These are phyloP conservation scores for Casuarina equisetifolia DNA, from an alignment of 306 rosid genomes.

Conservation along the genomic window DNA sequence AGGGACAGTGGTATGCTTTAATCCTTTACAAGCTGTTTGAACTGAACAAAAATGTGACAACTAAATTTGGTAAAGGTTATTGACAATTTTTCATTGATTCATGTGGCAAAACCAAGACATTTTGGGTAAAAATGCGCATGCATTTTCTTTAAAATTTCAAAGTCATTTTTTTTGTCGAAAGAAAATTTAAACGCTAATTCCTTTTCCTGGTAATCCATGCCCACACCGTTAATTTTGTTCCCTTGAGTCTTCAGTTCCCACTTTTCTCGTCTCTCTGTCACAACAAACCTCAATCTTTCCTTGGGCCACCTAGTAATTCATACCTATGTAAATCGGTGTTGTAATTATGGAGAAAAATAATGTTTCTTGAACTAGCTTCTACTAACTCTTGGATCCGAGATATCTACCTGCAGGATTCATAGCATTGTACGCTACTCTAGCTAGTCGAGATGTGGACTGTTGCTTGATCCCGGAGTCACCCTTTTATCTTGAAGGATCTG, in stretches of 20 bases:
- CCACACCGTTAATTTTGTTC: background rate
- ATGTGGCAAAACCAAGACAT: background rate
- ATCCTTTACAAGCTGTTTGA: background rate
- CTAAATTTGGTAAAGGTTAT: background rate
- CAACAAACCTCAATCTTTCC: background rate
- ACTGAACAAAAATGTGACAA: background rate
- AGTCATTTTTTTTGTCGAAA: background rate
- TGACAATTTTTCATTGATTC: background rate
- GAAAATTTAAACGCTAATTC: background rate
- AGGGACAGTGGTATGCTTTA: constrained; percentile 64
- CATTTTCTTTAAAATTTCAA: background rate
- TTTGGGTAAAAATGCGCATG: background rate
- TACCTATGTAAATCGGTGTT: background rate
- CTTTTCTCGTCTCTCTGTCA: background rate
- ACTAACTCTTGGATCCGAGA: constrained; percentile 2
- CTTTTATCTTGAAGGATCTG: constrained; percentile 66
- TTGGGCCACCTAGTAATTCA: background rate
- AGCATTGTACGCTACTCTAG: constrained; percentile 77
- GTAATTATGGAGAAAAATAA: background rate
- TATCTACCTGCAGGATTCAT: constrained; percentile 51
- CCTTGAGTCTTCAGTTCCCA: background rate
- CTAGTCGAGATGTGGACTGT: constrained; percentile 76
- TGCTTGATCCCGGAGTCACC: constrained; percentile 85
- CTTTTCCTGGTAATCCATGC: background rate
- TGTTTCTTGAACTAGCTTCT: background rate